Base-by-base conservation (phyloP, 2,329 filamentous ascomycete genomes). In the Fusarium robinianum region DNA sequence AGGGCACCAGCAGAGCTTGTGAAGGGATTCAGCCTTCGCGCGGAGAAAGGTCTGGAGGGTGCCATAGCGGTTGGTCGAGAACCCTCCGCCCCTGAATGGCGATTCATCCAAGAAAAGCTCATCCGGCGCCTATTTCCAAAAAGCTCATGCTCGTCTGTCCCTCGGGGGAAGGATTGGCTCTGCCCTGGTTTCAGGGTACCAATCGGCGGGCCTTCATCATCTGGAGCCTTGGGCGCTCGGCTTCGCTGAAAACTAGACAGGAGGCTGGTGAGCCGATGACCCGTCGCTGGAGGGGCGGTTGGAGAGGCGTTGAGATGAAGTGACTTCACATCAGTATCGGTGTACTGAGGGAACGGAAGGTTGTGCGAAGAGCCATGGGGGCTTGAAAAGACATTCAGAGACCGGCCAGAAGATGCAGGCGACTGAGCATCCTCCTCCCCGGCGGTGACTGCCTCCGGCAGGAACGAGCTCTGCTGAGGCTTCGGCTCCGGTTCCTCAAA, bases 141-240 rank as follows among this genome's bases (percentile, higher is more conserved):
- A 51, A 62, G 71, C 61, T 77, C 85, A 56, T 65, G 66, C 9
- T 83, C 81, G 15, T 79, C 87, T 49, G 69, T 69, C 48, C 78
- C 76, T 12, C 79, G 73, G 5, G 88, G 88, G 54, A 94, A 82
- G 0, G 88, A 92, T 61, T 89, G 87, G 58, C 87, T 90, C 63
- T 92, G 87, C 0, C 80, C 78, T 19, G 80, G 70, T 61, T 88
- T 88, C 10, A 91, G 71, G 14, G 79, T 83, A 1, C 88, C 88
- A 6, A 90, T 67, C 1, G 79, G 73, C 5, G 84, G 84, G 1
- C 84, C 83, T 6, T 58, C 60, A 2, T 67, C 64, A 25, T 67
- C 65, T 9, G 76, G 62, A 1, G 76, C 75, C 66, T 89, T 90
- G 5, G 78, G 72, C 17, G 78, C 77, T 41, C 79, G 76, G 29